Percentiles rank a stretch among this genome's conserved stretches.
Conservation (phyloP, 495 filamentous ascomycete genomes). For the Copromyces sp. region DNA sequence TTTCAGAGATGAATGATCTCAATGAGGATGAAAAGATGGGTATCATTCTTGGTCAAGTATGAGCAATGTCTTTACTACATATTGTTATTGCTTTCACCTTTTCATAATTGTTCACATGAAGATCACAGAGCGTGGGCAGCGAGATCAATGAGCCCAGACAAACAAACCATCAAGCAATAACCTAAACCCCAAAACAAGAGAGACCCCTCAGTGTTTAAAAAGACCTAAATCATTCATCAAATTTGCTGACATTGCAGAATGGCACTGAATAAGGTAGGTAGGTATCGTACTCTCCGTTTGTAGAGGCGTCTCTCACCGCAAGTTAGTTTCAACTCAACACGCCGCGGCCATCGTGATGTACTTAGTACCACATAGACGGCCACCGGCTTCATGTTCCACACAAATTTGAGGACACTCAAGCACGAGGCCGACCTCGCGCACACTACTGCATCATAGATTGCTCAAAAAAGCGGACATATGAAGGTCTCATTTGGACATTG, state of each 20-base stretch:
- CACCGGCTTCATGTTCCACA: not conserved
- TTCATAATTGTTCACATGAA: not conserved
- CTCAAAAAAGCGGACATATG: not conserved
- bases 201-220: too few relatives aligned
- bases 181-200: too few relatives aligned
- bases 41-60: not conserved
- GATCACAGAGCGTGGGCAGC: not conserved
- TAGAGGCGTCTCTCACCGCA: not conserved
- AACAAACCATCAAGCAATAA: too few relatives aligned
- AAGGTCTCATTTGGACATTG: too few relatives aligned
- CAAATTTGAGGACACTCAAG: not conserved
- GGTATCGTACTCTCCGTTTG: not conserved
- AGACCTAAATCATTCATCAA: too few relatives aligned
- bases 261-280: too few relatives aligned
- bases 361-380: not conserved
- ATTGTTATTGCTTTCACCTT: not conserved
- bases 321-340: not conserved
- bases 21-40: conserved; percentile 13
- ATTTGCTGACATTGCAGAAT: too few relatives aligned
- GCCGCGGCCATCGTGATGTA: not conserved
- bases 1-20: conserved; percentile 34
- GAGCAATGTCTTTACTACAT: not conserved
- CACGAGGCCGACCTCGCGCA: not conserved
- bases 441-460: not conserved
- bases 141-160: not conserved